Conservation (phyloP, 1,284 basidiomycete species). For the Sanghuangporus weigelae region DNA sequence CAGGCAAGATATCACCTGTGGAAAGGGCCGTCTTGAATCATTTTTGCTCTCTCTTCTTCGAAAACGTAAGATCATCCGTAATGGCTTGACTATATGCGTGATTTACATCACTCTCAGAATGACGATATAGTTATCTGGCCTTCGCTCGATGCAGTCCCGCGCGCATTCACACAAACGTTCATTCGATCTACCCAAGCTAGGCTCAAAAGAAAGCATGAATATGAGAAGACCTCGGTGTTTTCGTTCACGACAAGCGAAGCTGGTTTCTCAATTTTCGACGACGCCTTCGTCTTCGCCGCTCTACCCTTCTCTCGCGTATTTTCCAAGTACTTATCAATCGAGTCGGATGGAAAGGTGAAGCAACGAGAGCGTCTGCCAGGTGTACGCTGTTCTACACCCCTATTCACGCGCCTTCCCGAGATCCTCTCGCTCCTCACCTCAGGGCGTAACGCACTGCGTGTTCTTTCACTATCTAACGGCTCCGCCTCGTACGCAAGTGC, state of each 20-base stretch:
- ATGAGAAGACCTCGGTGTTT: background rate
- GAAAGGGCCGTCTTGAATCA: background rate
- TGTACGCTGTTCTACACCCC: constrained; percentile 28
- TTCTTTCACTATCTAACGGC: constrained; percentile 38
- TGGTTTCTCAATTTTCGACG: constrained; percentile 2
- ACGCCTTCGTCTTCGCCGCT: background rate
- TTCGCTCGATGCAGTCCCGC: constrained; percentile 7
- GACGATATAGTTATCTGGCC: constrained; percentile 2
- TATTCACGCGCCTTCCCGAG: constrained; percentile 28
- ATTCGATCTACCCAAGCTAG: background rate
- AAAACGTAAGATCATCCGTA: background rate
- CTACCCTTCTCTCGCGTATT: constrained; percentile 3
- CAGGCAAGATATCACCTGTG: background rate
- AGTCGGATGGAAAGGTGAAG: constrained; percentile 6
- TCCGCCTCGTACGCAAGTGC: constrained; percentile 33
- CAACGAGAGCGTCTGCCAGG: constrained; percentile 14
- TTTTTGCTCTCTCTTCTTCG: background rate
- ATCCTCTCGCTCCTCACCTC: constrained; percentile 31
- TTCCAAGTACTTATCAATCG: background rate
- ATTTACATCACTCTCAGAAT: background rate
- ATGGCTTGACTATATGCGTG: background rate
- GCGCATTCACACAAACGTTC: background rate
- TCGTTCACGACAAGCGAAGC: constrained; percentile 15
- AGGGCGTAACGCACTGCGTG: constrained; percentile 24
- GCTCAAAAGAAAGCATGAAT: background rate